A percentile compares a stretch with the other conserved stretches of the same genome.
phyloP scores from a whole-genome alignment of 768 basidiomycete genomes.

The Mycena haematopus region DNA sequence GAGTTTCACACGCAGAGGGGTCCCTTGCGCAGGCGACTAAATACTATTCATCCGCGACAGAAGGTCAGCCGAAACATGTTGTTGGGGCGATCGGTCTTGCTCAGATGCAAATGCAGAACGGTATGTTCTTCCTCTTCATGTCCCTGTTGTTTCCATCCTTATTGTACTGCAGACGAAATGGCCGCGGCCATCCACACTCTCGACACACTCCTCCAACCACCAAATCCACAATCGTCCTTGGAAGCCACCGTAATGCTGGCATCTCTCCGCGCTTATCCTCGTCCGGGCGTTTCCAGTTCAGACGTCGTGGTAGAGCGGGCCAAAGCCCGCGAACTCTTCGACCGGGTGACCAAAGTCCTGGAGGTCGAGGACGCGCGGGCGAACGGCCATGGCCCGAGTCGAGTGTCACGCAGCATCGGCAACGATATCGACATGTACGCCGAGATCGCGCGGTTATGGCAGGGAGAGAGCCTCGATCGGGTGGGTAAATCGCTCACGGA shows the following conservation, averaged over 20 bases:
- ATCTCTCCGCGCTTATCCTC: constrained; percentile 81
- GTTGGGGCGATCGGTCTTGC: constrained; percentile 85
- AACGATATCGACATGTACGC: constrained; percentile 88
- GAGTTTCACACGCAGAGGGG: constrained; percentile 79
- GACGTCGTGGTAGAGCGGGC: constrained; percentile 76
- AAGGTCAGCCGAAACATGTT: constrained; percentile 76
- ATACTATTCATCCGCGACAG: constrained; percentile 70
- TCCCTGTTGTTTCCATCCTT: not conserved
- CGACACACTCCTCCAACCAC: constrained; percentile 75
- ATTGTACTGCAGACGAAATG: constrained; percentile 64
- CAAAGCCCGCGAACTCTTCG: constrained; percentile 83
- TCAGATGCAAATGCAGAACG: constrained; percentile 84
- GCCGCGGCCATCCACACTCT: constrained; percentile 86
- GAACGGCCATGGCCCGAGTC: constrained; percentile 47
- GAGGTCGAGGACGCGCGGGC: constrained; percentile 63
- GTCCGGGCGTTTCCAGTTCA: constrained; percentile 77
- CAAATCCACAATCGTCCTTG: constrained; percentile 67
- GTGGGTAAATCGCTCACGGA: constrained; percentile 76
- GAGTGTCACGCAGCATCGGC: constrained; percentile 58
- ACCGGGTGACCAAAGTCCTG: constrained; percentile 71
- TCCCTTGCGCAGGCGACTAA: constrained; percentile 66
- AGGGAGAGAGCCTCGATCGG: constrained; percentile 77
- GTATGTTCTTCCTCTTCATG: constrained; percentile 48
- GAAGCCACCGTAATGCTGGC: constrained; percentile 92
- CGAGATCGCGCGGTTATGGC: constrained; percentile 93